Evolutionary conservation across 805 yeast species (phyloP).

Genomic region (Debaryomyces hansenii): DNA sequence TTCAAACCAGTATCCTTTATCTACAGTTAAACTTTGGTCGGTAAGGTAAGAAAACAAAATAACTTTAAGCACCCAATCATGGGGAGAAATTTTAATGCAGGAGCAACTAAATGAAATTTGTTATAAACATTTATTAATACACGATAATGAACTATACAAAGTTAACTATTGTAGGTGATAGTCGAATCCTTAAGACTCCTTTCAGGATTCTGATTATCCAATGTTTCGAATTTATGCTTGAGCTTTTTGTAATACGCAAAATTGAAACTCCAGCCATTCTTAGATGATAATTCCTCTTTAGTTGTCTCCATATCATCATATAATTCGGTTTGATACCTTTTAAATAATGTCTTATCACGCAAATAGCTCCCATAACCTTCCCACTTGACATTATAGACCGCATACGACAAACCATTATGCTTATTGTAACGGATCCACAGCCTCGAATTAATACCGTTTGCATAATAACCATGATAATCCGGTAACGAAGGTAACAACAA

Average conservation of each 20-base stretch:
- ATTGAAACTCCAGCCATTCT: conserved; percentile 34
- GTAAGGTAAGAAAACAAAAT: too few species aligned
- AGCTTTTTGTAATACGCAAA: conserved; percentile 24
- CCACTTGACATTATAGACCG: conserved; percentile 59
- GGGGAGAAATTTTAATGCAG: neutral
- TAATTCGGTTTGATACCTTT: conserved; percentile 26
- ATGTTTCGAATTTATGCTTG: conserved; percentile 20
- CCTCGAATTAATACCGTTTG: conserved; percentile 73
- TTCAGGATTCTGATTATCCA: conserved; percentile 2
- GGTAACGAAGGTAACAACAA: conserved; percentile 67
- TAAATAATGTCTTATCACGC: conserved; percentile 28
- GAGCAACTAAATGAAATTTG: neutral
- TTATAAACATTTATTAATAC: neutral
- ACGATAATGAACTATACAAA: neutral
- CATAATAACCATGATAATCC: conserved; percentile 62
- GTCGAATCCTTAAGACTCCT: neutral
- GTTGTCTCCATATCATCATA: conserved; percentile 19
- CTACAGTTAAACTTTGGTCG: too few species aligned
- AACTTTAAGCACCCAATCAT: neutral
- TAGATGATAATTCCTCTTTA: conserved; percentile 18
- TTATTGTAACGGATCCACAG: conserved; percentile 54
- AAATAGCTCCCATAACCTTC: conserved; percentile 29
- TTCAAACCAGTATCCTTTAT: too few species aligned
- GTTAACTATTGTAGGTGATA: neutral
- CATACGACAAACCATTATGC: conserved; percentile 81